Evolutionary conservation across 331 rosid species (phyloP).

Genomic region (Quercus tomentella): DNA sequence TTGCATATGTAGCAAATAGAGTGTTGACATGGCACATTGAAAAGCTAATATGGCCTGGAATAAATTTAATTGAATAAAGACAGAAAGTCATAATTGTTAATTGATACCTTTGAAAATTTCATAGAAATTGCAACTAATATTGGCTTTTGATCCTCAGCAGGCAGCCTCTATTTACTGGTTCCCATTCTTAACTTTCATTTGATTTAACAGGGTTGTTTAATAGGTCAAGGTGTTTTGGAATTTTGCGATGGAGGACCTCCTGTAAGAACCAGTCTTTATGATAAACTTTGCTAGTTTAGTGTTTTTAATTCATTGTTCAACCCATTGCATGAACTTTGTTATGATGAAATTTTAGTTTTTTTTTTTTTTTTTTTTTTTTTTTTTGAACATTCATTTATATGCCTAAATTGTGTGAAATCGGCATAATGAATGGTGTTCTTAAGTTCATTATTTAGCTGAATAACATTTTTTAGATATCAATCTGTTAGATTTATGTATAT

Average conservation of each 20-base stretch:
- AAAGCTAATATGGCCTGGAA: no score
- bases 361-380: no score
- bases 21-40: no score
- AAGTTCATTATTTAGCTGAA: not conserved
- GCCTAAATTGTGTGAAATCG: not conserved
- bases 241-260: slow-evolving; percentile 75
- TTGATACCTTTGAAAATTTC: no score
- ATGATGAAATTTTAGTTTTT: not conserved
- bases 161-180: not conserved
- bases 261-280: slow-evolving; percentile 41
- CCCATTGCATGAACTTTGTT: not conserved
- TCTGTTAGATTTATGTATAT: not conserved
- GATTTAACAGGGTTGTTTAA: slow-evolving; percentile 68
- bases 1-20: no score
- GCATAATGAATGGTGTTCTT: not conserved
- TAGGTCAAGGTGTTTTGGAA: slow-evolving; percentile 78
- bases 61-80: no score
- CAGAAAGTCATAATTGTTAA: no score
- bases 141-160: not conserved
- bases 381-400: not conserved
- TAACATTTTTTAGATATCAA: not conserved
- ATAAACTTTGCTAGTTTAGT: not conserved
- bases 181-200: slow-evolving; percentile 15
- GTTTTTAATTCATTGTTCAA: not conserved
- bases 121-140: not conserved